phyloP scores from a whole-genome alignment of 2,329 filamentous ascomycete genomes.

The Pyrenophora seminiperda region DNA sequence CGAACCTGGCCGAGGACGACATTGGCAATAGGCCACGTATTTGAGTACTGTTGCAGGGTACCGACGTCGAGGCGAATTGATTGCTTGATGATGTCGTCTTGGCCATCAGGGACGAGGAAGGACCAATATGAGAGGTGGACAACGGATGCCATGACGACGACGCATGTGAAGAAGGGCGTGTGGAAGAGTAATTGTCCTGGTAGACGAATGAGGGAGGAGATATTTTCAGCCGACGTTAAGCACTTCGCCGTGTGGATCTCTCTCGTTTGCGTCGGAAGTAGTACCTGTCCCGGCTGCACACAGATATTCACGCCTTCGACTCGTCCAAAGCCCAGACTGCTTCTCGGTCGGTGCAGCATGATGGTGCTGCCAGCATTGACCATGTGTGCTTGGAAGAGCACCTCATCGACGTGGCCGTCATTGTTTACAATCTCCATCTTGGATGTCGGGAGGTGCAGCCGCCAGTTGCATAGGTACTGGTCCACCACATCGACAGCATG shows the following conservation, averaged over 20 bases:
- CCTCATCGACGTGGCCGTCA: conserved; percentile 74
- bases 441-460: conserved; percentile 73
- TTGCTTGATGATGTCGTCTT: conserved; percentile 72
- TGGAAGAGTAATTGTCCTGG: conserved; percentile 74
- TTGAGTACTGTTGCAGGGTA: conserved; percentile 69
- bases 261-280: conserved; percentile 58
- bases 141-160: conserved; percentile 48
- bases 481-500: conserved; percentile 61
- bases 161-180: conserved; percentile 55
- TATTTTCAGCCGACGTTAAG: conserved; percentile 75
- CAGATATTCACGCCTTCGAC: conserved; percentile 62
- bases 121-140: conserved; percentile 71
- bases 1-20: conserved; percentile 75
- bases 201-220: conserved; percentile 75
- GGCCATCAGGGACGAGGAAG: conserved; percentile 54
- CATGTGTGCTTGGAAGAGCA: conserved; percentile 91
- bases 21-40: conserved; percentile 74
- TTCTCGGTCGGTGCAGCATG: conserved; percentile 52
- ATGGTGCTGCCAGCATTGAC: conserved; percentile 58
- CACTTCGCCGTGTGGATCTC: conserved; percentile 78
- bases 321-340: conserved; percentile 45
- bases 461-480: conserved; percentile 73
- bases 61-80: conserved; percentile 80
- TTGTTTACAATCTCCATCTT: conserved; percentile 73
- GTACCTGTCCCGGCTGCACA: conserved; percentile 60